Base-by-base conservation (phyloP, 257 asterid species). In the Scutellaria barbata region DNA sequence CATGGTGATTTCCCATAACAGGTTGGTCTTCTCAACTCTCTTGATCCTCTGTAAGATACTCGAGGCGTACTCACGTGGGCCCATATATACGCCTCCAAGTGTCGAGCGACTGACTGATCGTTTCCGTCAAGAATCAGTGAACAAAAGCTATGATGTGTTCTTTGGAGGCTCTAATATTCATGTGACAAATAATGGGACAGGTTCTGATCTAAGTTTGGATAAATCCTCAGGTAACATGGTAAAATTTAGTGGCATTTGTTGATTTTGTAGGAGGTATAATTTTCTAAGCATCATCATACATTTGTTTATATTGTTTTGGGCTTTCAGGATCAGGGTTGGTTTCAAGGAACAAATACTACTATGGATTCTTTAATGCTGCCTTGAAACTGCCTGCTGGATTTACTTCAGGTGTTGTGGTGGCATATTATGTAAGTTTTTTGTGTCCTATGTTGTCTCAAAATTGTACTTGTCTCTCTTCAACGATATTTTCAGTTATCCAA, bases 361-460 rank as follows among this genome's bases (percentile, higher is more conserved):
- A 92, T 66, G 97, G 97, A 39, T 92, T 86, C 64, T 92, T 92
- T 82, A 92, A 74, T 79, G 92, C 89, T 83, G 95, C 91, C 39
- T 22, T 92, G 73, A 92, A 87, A 71, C 81, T 92, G 55, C 97
- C 96, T n/a, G 77, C 87, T 71, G 92, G 96, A 48, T 92, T 88
- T 73, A 92, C 96, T 41, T 89, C 97, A 41, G 96, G 97, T 68
- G 83, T 92, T 63, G 97, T 92, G 42, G 87, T 85, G 17, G 96
- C 97, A 57, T 92, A 85, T 60, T 92, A 92, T 67, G 96, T 87
- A 84, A 85, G 95, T 65, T 8, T 5, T 10, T 43, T 42, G 3
- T 20, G 40, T 41, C 54, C 10, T 42, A 8, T 42, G 12, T 10
- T 8, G 12, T 8, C 16, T 56, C 41, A 4, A 8, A 25, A 11